Evolutionary conservation across 164 flowering plant genomes (phyloP), one percentile per base, ranked within the genome.

Genomic region (Nymphaea thermarum): DNA sequence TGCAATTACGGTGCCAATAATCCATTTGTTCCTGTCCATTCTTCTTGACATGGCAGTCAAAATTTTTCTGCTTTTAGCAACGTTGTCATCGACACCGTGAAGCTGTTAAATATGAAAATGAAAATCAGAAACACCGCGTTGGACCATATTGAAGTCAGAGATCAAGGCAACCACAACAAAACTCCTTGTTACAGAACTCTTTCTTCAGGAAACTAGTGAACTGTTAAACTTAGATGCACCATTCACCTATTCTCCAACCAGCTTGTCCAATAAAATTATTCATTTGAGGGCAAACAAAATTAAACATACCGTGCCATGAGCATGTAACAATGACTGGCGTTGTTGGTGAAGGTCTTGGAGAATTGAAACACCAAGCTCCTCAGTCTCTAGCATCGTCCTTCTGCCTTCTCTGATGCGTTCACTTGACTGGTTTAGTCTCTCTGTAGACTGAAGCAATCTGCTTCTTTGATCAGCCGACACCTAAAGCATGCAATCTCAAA

Each of bases 281-380:
- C 0, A 25, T 25, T 25, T 25, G 36, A 25, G 15, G 43, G 11
- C 42, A 10, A 43, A 36, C 14, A 6, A 7, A 6, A 66, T 25
- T 11, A 15, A 43, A 57, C 63, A 12, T 51, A 77, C 80, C 63
- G 77, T 74, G 43, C 25, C 67, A 62, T 74, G 64, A 57, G 80
- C 71, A 55, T 77, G 77, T 25, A 77, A 67, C 4, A 77, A 77
- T 68, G 80, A 77, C 57, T 77, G 80, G 62, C 80, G 80, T 67
- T 77, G 80, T 53, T 45, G 68, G 70, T 74, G 77, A 72, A 77
- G 67, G 67, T 77, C 80, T 67, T 74, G 75, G 55, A 77, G 80
- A 62, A 84, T 84, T 47, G 88, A 84, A 64, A 84, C 88, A 60
- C 88, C 88, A 73, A 84, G 83, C 42, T 83, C 88, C 67, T 82